Conservation (phyloP, 2,329 filamentous ascomycete genomes). For the Microsporum ferrugineum region DNA sequence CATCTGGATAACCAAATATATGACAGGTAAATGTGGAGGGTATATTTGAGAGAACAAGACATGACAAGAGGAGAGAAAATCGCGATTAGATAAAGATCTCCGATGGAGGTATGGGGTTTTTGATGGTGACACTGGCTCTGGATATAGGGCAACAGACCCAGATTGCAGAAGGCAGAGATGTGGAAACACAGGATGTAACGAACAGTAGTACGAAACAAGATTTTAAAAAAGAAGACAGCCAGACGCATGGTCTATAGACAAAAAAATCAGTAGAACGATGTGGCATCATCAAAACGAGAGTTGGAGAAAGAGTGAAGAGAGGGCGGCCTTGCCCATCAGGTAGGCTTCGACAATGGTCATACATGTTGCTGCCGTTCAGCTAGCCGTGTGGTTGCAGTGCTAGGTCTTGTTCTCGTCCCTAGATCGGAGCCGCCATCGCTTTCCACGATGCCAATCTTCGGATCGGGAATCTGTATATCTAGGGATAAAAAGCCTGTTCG, state of each 20-base stretch:
- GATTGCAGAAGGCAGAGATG: neutral
- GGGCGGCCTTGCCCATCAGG: neutral
- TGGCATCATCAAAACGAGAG: neutral
- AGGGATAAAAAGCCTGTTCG: conserved; percentile 73
- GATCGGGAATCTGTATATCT: conserved; percentile 42
- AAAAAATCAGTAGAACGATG: neutral
- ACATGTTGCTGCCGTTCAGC: neutral
- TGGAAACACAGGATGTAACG: neutral
- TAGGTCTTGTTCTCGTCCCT: conserved; percentile 28
- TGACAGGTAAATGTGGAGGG: neutral
- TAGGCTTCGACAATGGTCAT: neutral
- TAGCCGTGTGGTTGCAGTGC: conserved; percentile 7
- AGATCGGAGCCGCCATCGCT: conserved; percentile 27
- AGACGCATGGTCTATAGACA: neutral
- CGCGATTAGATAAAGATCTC: neutral
- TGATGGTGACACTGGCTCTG: neutral
- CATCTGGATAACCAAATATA: conserved; percentile 1
- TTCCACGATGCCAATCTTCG: conserved; percentile 36
- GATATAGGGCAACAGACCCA: neutral
- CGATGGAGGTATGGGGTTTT: neutral
- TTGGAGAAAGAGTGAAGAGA: conserved; percentile 5
- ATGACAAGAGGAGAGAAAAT: neutral
- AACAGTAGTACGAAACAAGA: neutral
- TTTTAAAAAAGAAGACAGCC: neutral
- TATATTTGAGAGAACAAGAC: neutral